Conservation (phyloP, 2,329 filamentous ascomycete species). For the Moelleriella libera region DNA sequence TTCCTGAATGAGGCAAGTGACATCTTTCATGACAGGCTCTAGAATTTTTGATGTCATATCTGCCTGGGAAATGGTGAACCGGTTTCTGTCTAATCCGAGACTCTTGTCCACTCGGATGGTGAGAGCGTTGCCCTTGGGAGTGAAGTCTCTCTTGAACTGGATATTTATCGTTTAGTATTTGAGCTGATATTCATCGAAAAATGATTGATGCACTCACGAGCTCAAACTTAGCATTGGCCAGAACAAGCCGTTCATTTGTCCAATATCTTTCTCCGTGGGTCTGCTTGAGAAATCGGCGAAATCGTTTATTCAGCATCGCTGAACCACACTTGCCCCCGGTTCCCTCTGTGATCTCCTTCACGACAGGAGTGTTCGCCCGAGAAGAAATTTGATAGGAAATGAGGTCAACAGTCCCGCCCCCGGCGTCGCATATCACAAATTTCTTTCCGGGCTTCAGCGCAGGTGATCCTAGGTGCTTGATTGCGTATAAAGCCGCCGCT, state of each 20-base stretch:
- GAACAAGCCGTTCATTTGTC: slow-evolving; percentile 25
- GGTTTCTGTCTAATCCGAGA: slow-evolving; percentile 17
- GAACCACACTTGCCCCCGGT: slow-evolving; percentile 36
- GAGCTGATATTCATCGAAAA: not conserved
- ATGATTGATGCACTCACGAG: slow-evolving; percentile 10
- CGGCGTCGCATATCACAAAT: slow-evolving; percentile 39
- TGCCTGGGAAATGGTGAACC: slow-evolving; percentile 29
- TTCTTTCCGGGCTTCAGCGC: slow-evolving; percentile 28
- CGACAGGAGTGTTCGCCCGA: slow-evolving; percentile 23
- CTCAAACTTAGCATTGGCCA: slow-evolving; percentile 29
- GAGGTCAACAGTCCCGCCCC: slow-evolving; percentile 39
- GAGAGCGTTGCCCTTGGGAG: slow-evolving; percentile 19
- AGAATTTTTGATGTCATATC: slow-evolving; percentile 47
- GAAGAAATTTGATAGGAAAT: slow-evolving; percentile 34
- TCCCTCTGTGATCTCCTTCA: slow-evolving; percentile 34
- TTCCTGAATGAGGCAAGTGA: slow-evolving; percentile 26
- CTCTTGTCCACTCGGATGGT: slow-evolving; percentile 19
- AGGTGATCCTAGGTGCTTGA: slow-evolving; percentile 26
- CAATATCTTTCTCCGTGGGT: slow-evolving; percentile 27
- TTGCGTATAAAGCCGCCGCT: slow-evolving; percentile 34
- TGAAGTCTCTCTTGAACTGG: slow-evolving; percentile 23
- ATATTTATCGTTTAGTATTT: not conserved
- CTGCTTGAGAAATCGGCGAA: slow-evolving; percentile 26
- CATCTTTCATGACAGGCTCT: slow-evolving; percentile 26
- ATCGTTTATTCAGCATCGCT: slow-evolving; percentile 32